Evolutionary conservation across 805 yeast genomes (phyloP).

Genomic region (Dipodascopsis uninucleata): DNA sequence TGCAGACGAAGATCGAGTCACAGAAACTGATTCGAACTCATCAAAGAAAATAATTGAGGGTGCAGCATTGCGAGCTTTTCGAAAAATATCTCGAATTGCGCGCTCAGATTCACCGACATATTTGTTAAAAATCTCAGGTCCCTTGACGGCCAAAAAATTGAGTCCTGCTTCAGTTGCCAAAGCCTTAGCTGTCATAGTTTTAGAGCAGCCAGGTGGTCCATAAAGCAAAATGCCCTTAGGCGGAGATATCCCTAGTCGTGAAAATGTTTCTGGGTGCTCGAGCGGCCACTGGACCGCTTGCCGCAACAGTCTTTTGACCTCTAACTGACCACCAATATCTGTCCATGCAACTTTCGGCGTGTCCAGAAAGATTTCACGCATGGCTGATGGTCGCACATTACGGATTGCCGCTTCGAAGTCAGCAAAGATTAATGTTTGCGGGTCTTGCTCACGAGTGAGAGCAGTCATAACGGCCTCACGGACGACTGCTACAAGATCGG

Average conservation of each 20-base stretch:
- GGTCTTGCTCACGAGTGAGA: slow-evolving; percentile 56
- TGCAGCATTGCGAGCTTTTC: slow-evolving; percentile 90
- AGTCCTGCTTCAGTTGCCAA: slow-evolving; percentile 91
- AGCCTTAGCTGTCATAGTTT: slow-evolving; percentile 91
- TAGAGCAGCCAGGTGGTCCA: slow-evolving; percentile 99
- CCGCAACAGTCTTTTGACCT: slow-evolving; percentile 69
- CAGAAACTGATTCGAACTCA: slow-evolving; percentile 91
- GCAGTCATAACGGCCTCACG: slow-evolving; percentile 86
- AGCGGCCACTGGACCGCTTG: slow-evolving; percentile 93
- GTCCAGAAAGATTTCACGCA: slow-evolving; percentile 88
- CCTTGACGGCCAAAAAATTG: slow-evolving; percentile 90
- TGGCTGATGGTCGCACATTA: slow-evolving; percentile 91
- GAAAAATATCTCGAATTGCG: slow-evolving; percentile 87
- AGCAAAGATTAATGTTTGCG: slow-evolving; percentile 27
- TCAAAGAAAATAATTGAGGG: slow-evolving; percentile 94
- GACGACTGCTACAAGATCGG: slow-evolving; percentile 82
- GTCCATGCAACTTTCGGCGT: slow-evolving; percentile 92
- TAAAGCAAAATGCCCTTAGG: slow-evolving; percentile 91
- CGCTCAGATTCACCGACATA: slow-evolving; percentile 95
- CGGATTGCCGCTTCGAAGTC: slow-evolving; percentile 72
- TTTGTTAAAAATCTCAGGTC: slow-evolving; percentile 92
- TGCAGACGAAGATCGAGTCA: slow-evolving; percentile 63
- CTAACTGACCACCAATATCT: slow-evolving; percentile 94
- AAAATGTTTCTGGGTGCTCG: slow-evolving; percentile 73
- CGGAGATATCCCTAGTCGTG: slow-evolving; percentile 72